Conservation (phyloP, 2,329 filamentous ascomycete species). For the Colletotrichum destructivum region DNA sequence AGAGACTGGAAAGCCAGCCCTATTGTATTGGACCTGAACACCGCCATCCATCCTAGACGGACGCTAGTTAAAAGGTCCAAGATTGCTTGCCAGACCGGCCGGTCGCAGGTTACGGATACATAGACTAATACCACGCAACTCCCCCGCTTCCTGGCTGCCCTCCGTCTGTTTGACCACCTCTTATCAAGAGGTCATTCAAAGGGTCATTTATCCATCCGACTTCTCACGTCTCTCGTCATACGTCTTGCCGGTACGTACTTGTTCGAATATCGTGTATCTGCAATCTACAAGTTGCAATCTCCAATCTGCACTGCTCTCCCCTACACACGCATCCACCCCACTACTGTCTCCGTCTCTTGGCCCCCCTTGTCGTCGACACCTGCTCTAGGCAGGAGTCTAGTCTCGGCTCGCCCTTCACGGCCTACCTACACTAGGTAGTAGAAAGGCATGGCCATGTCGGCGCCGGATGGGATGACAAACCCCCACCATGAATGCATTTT, state of each 20-base stretch:
- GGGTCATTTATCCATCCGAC: constrained; percentile 7
- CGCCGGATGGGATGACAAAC: constrained; percentile 8
- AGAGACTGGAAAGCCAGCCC: background rate
- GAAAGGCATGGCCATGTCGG: constrained; percentile 4
- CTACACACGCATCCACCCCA: no score
- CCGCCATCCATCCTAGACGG: constrained; percentile 8
- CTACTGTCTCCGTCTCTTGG: constrained; percentile 5
- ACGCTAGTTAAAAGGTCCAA: constrained; percentile 1
- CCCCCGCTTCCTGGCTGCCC: no score
- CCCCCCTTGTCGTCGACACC: constrained; percentile 17
- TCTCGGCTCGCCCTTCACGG: constrained; percentile 9
- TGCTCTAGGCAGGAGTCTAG: background rate
- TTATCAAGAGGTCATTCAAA: background rate
- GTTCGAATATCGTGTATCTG: background rate
- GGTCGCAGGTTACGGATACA: constrained; percentile 4
- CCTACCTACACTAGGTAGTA: background rate
- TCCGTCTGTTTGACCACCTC: background rate
- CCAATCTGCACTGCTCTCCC: no score
- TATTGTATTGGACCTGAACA: background rate
- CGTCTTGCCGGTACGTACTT: constrained; percentile 31
- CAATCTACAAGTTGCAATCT: background rate
- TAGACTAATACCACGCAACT: background rate
- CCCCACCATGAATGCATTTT: constrained; percentile 19
- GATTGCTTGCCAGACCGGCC: background rate
- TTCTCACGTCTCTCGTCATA: constrained; percentile 2